Percentiles rank a stretch among this genome's conserved stretches.
phyloP scores from a whole-genome alignment of 2,329 filamentous ascomycete genomes.

The Aspergillus vadensis region DNA sequence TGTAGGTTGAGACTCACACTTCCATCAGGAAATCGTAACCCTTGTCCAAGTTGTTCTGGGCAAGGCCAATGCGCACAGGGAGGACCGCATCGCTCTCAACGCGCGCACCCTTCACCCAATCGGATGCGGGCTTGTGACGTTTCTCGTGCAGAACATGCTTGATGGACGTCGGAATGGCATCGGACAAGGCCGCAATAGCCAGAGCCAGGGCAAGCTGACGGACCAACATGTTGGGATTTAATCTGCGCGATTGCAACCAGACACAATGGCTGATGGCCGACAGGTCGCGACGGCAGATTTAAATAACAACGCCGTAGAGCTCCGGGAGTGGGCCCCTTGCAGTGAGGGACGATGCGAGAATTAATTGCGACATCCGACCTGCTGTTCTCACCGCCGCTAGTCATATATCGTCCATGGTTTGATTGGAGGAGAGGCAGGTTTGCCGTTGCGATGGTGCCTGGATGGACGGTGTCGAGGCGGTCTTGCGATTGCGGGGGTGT shows the following conservation, averaged over 20 bases:
- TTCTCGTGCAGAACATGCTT: conserved; percentile 50
- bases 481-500: not conserved
- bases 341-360: conserved; percentile 5
- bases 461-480: not conserved
- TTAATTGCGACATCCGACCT: not conserved
- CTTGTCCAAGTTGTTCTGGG: conserved; percentile 49
- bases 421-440: not conserved
- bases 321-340: not conserved
- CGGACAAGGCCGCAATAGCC: conserved; percentile 23
- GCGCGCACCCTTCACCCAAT: conserved; percentile 44
- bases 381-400: not conserved
- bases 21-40: conserved; percentile 48
- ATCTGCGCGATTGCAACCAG: not conserved
- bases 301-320: not conserved
- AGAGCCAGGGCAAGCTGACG: conserved; percentile 10
- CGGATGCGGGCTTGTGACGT: conserved; percentile 32
- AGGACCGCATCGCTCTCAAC: conserved; percentile 40
- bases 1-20: conserved; percentile 28
- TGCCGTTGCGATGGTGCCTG: not conserved
- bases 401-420: not conserved
- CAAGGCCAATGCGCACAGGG: conserved; percentile 51
- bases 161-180: conserved; percentile 29
- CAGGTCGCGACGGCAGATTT: not conserved
- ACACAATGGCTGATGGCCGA: not conserved
- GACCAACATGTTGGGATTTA: conserved; percentile 1